Conservation (phyloP, 2,329 filamentous ascomycete genomes). For the Bisporella sp. region DNA sequence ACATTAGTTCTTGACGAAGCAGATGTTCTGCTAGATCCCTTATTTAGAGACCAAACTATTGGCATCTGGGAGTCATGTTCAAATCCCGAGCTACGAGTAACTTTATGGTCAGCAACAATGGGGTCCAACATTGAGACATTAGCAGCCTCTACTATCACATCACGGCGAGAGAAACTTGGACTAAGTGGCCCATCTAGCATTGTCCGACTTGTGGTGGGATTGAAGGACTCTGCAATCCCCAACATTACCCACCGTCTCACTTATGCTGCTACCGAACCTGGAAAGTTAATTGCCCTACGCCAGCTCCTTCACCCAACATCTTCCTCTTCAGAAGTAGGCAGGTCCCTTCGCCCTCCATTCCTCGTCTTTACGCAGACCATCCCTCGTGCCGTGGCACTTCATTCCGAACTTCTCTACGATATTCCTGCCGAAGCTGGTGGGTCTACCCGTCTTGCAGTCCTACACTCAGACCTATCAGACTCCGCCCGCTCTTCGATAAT, state of each 20-base stretch:
- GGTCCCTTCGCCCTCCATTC: conserved; percentile 71
- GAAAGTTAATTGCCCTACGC: conserved; percentile 85
- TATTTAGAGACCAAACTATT: conserved; percentile 86
- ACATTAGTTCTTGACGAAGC: conserved; percentile 86
- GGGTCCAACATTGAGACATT: conserved; percentile 84
- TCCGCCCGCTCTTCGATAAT: conserved; percentile 72
- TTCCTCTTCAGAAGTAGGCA: conserved; percentile 39
- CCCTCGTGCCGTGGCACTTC: conserved; percentile 76
- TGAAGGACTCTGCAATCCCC: conserved; percentile 92
- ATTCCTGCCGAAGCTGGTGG: conserved; percentile 86
- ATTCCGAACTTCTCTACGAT: conserved; percentile 88
- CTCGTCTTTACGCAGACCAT: conserved; percentile 97
- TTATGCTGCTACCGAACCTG: conserved; percentile 88
- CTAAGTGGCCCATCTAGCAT: conserved; percentile 42
- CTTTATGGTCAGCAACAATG: conserved; percentile 96
- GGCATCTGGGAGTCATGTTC: conserved; percentile 76
- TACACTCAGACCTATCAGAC: conserved; percentile 82
- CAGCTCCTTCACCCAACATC: conserved; percentile 77
- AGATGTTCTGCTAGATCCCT: conserved; percentile 83
- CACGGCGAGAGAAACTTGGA: conserved; percentile 38
- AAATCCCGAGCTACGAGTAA: conserved; percentile 61
- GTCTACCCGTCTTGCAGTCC: conserved; percentile 74
- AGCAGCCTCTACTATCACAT: conserved; percentile 58
- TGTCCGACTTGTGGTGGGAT: conserved; percentile 82
- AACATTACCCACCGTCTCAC: conserved; percentile 84